Base-by-base conservation (phyloP, 176 grass and related monocot species). In the Phragmites australis region DNA sequence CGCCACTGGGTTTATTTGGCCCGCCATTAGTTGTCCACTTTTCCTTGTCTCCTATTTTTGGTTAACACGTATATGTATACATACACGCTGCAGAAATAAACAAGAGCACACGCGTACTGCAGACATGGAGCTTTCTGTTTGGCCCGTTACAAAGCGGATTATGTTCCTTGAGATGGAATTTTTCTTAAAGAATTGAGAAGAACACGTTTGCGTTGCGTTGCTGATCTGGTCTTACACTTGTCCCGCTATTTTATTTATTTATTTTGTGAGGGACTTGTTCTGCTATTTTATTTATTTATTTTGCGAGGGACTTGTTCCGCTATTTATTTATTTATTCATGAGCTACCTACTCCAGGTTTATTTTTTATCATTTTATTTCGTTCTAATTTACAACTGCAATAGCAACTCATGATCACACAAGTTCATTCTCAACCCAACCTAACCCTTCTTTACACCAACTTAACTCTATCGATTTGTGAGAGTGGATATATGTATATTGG, bases 221-320 rank as follows among this genome's bases (percentile, higher is more conserved):
- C 77, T 89, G 77, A 65, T 85, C 81, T 89, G 87, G 64, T 76
- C 70, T 18, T 57, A 0, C 74, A 77, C 37, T 8, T 65, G 39
- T 57, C 74, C 66, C 34, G 6, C 43, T 65, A 47, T 15, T n/a
- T n/a, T n/a, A n/a, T n/a, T n/a, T n/a, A n/a, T n/a, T n/a, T n/a
- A n/a, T n/a, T n/a, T n/a, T n/a, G n/a, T n/a, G n/a, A n/a, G n/a
- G n/a, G n/a, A n/a, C n/a, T n/a, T n/a, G n/a, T n/a, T n/a, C n/a
- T n/a, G n/a, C n/a, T n/a, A n/a, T n/a, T n/a, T n/a, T n/a, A n/a
- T n/a, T n/a, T n/a, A n/a, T n/a, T n/a, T n/a, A n/a, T n/a, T n/a
- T n/a, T n/a, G n/a, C n/a, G n/a, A n/a, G n/a, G n/a, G n/a, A 77
- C 37, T 8, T 65, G 39, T 57, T 66, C 66, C 34, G 6, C 43